These are phyloP conservation scores for Lomentospora prolificans DNA, from an alignment of 2,329 filamentous ascomycete genomes.

Conservation along the genomic window DNA sequence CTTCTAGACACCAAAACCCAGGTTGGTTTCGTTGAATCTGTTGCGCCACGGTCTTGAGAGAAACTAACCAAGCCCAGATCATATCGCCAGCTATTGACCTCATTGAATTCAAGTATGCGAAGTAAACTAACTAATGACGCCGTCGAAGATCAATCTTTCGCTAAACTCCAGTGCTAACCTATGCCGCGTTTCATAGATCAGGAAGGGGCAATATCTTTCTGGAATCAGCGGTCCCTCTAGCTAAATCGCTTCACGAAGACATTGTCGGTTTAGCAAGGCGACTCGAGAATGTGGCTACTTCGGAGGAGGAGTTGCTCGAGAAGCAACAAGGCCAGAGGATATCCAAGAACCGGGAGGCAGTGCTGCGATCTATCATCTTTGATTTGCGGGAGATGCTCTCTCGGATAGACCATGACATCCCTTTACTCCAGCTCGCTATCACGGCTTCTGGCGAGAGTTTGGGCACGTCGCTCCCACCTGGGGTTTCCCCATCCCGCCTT, in stretches of 20 bases:
- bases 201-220: slow-evolving; percentile 50
- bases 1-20: slow-evolving; percentile 78
- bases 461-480: slow-evolving; percentile 66
- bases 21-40: background rate
- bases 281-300: slow-evolving; percentile 58
- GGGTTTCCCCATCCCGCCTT: slow-evolving; percentile 81
- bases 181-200: slow-evolving; percentile 28
- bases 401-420: slow-evolving; percentile 83
- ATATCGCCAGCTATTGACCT: slow-evolving; percentile 86
- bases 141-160: background rate
- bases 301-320: slow-evolving; percentile 36
- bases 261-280: slow-evolving; percentile 72
- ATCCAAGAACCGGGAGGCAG: slow-evolving; percentile 43
- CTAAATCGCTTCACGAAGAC: slow-evolving; percentile 72
- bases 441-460: slow-evolving; percentile 86
- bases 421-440: slow-evolving; percentile 85
- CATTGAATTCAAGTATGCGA: slow-evolving; percentile 73
- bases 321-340: background rate
- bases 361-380: slow-evolving; percentile 59
- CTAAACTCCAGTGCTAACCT: no score
- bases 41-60: background rate
- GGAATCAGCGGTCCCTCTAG: slow-evolving; percentile 74
- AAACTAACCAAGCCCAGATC: slow-evolving; percentile 40
- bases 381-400: slow-evolving; percentile 67
- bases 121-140: slow-evolving; percentile 3